Base-by-base conservation (phyloP, 352 stramenopile genomes). In the Pythium coloratum region DNA sequence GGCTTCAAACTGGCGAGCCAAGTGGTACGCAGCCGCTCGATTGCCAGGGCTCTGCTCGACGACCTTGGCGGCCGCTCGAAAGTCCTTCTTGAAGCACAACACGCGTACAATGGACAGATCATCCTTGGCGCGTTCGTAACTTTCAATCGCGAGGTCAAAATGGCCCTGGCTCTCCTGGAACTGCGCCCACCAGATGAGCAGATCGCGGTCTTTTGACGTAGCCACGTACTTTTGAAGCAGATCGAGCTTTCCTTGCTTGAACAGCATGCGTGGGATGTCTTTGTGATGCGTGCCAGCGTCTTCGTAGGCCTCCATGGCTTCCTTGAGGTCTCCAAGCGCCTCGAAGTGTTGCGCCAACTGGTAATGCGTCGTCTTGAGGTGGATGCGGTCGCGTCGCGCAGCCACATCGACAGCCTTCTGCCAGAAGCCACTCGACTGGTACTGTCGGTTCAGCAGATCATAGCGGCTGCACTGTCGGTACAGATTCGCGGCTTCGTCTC, bases 261-360 rank as follows among this genome's bases (percentile, higher is more conserved):
- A 94, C 1, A 98, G 86, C 95, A 98, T 98, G 13, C 95, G 79
- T 28, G 94, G 92, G 30, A 98, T 95, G 69, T 98, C 91, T 59
- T 94, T 95, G 44, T 85, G 77, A 67, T 94, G 83, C 28, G 90
- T 98, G 0, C 90, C 90, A 2, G 94, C 90, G 40, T 92, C 72
- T 70, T 98, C 90, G 69, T 96, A 98, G 20, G 97, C 90, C 53
- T 94, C 76, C 73, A 97, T 98, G 8, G 95, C 95, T 26, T 92
- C 88, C 50, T 91, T 92, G 33, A 97, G 71, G 26, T 96, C 83
- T 1, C 90, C 90, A 34, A 96, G 80, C 62, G 82, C 79, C 55
- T 98, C 95, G 47, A 98, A 86, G 69, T 98, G 90, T 63, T 93
- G 80, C 24, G 88, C 95, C 26, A 97, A 84, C 5, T 85, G 75